A percentile compares a stretch with the other conserved stretches of the same genome.
Evolutionary conservation across 2,329 filamentous ascomycete genomes (phyloP).

Genomic region (Aspergillus pseudonomiae): DNA sequence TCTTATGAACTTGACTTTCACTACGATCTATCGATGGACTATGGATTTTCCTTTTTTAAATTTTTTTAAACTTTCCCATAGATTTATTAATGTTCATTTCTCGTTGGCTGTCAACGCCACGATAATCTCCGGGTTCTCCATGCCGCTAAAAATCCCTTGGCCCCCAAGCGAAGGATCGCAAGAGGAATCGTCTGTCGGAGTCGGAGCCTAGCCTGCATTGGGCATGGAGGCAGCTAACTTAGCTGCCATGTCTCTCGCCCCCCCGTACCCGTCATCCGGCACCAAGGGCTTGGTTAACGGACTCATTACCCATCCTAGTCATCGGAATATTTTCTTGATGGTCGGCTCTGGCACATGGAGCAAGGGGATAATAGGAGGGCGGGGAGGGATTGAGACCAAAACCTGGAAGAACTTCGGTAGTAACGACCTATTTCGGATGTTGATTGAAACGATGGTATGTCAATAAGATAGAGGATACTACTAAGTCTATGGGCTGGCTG

Average conservation of each 20-base stretch:
- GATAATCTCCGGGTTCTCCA: conserved; percentile 31
- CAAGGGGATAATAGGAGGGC: background rate
- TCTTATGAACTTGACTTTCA: background rate
- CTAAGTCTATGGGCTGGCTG: background rate
- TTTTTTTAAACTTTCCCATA: conserved; percentile 11
- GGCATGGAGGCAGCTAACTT: conserved; percentile 11
- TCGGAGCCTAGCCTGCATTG: conserved; percentile 17
- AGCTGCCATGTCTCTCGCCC: conserved; percentile 18
- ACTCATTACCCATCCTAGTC: conserved; percentile 24
- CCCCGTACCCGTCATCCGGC: conserved; percentile 19
- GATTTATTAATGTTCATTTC: background rate
- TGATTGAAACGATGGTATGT: conserved; percentile 7
- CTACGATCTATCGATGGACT: too few species aligned
- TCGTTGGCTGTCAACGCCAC: conserved; percentile 23
- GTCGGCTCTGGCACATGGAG: background rate
- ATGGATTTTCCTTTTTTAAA: background rate
- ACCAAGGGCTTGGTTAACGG: conserved; percentile 26
- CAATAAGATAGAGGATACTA: background rate
- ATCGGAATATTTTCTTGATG: conserved; percentile 2
- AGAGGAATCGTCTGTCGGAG: conserved; percentile 21
- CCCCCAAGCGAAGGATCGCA: conserved; percentile 23
- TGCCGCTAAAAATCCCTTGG: conserved; percentile 19
- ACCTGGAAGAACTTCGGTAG: background rate
- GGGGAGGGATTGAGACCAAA: too few species aligned
- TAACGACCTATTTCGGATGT: background rate